Base-by-base conservation (phyloP, 2,329 filamentous ascomycete species). In the Dendrostoma leiphaemia region DNA sequence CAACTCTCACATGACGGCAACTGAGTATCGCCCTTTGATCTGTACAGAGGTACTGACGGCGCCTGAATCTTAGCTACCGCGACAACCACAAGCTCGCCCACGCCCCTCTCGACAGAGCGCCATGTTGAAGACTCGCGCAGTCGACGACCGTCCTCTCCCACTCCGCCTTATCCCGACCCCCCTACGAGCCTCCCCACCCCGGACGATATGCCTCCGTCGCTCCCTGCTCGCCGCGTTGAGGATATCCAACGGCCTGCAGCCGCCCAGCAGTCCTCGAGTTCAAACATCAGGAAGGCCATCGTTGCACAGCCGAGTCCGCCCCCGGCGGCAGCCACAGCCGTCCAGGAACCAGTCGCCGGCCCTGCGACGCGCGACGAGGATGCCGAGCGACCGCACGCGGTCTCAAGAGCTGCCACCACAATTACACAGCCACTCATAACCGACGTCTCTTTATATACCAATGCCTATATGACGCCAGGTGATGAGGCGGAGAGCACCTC, bases 371-470 rank as follows among this genome's bases (percentile, higher is more conserved):
- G 31, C n/a, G 48, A 48, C 3, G 40, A 48, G 13, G 48, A 49
- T 38, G 44, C 38, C 10, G 32, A 38, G 15, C 45, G 48, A n/a
- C 26, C 60, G 41, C 50, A 58, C 46, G 38, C 59, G 50, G 50
- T 57, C 23, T 38, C 62, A 51, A 49, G 53, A 26, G 28, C 56
- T 41, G 41, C 55, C 43, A 55, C 61, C 43, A 59, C 56, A 32
- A 51, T 58, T 52, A 75, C 78, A 24, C 73, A 76, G 54, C 75
- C 85, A n/a, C 74, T 90, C 44, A 70, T 89, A 45, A 80, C 82
- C 58, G 85, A 90, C 66, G 72, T 83, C 40, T 87, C 86, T 38
- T 76, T 84, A 53, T 89, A 89, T 68, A 78, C 80, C 43, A 87
- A 88, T 65, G 71, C 81, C 13, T 78, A 81, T 60, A 69, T 86